Evolutionary conservation across 2,329 filamentous ascomycete genomes (phyloP).

Genomic region (Botrytis aclada): DNA sequence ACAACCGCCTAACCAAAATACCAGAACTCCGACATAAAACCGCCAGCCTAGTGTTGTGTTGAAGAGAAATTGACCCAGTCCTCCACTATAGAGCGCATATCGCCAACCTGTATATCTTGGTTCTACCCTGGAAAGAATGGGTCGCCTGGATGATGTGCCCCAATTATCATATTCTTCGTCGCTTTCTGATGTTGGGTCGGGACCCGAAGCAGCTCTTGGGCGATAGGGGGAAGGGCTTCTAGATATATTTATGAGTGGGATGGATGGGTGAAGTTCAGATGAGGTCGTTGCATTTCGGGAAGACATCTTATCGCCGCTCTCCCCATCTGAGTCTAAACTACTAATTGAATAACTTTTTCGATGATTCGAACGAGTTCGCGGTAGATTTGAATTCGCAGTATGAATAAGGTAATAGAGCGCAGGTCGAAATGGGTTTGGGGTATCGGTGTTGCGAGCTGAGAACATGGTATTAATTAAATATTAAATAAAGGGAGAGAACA

Average conservation of each 20-base stretch:
- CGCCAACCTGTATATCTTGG: conserved; percentile 36
- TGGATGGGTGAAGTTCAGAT: conserved; percentile 32
- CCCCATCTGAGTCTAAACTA: conserved; percentile 32
- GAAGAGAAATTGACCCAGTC: conserved; percentile 48
- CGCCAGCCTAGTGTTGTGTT: conserved; percentile 47
- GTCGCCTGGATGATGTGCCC: conserved; percentile 39
- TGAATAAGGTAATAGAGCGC: conserved; percentile 40
- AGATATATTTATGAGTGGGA: conserved; percentile 46
- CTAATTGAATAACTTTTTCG: conserved; percentile 30
- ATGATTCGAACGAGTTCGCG: conserved; percentile 25
- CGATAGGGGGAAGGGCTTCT: conserved; percentile 45
- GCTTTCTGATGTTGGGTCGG: conserved; percentile 37
- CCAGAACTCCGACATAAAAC: conserved; percentile 46
- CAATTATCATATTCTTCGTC: conserved; percentile 44
- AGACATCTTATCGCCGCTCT: conserved; percentile 30
- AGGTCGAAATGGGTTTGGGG: conserved; percentile 39
- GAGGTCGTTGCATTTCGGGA: conserved; percentile 23
- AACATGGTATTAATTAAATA: conserved; percentile 27
- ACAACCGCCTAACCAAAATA: conserved; percentile 48
- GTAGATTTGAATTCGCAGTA: conserved; percentile 19
- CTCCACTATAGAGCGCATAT: conserved; percentile 41
- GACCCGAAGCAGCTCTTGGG: conserved; percentile 42
- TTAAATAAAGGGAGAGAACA: background rate
- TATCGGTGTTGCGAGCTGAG: conserved; percentile 34
- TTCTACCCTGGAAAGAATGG: conserved; percentile 34